phyloP scores from a whole-genome alignment of 2,329 filamentous ascomycete genomes.

The Escovopsis sp. region DNA sequence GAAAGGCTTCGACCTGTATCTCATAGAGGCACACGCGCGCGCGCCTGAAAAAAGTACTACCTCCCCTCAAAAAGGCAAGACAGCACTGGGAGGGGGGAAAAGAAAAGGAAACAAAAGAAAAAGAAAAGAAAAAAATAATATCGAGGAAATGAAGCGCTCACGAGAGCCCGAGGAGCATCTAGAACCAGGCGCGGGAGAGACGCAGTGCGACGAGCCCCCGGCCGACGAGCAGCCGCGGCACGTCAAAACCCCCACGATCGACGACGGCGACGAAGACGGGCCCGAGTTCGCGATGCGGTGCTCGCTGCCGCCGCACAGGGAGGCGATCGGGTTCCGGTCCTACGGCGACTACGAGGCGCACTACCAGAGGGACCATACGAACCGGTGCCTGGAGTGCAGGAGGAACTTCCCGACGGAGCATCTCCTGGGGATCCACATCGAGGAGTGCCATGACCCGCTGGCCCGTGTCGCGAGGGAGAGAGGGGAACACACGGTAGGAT shows the following conservation, averaged over 20 bases:
- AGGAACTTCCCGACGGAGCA: constrained; percentile 80
- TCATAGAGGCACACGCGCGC: no score
- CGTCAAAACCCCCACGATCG: constrained; percentile 46
- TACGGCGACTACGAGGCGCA: constrained; percentile 79
- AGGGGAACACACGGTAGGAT: constrained; percentile 71
- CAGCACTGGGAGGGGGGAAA: no score
- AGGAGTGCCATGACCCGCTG: constrained; percentile 82
- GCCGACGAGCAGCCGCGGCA: constrained; percentile 11
- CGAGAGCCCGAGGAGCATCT: constrained; percentile 39
- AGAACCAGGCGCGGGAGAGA: constrained; percentile 14
- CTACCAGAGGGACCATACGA: constrained; percentile 65
- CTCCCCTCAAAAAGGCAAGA: no score
- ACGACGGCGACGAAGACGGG: constrained; percentile 24
- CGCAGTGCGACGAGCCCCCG: background rate
- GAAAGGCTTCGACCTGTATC: no score
- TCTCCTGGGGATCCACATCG: constrained; percentile 69
- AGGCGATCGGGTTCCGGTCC: constrained; percentile 53
- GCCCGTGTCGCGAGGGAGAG: constrained; percentile 55
- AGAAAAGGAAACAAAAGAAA: no score
- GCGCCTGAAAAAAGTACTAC: no score
- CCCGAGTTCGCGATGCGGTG: constrained; percentile 52
- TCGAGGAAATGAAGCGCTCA: constrained; percentile 44
- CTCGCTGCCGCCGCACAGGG: constrained; percentile 63
- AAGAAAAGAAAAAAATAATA: background rate
- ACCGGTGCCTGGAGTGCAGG: constrained; percentile 71